phyloP scores from a whole-genome alignment of 1,139 yeast species.

The Suhomyces terraborum region DNA sequence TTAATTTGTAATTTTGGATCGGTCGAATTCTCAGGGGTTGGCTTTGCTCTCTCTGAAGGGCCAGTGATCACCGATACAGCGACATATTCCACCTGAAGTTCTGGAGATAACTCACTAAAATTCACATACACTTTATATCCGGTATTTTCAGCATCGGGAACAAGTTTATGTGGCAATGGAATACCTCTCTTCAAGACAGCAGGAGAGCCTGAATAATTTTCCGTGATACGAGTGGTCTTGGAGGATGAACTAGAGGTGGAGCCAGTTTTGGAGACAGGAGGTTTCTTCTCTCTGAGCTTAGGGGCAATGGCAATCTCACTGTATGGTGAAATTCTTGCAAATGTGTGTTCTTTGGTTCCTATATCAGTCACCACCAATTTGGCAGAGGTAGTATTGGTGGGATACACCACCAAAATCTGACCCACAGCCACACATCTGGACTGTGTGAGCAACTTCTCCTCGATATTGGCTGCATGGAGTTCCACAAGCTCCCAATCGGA shows the following conservation, averaged over 20 bases:
- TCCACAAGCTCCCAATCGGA: constrained; percentile 94
- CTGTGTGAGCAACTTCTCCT: constrained; percentile 73
- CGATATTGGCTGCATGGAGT: constrained; percentile 75
- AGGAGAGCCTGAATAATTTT: constrained; percentile 35
- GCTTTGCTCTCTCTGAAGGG: constrained; percentile 38
- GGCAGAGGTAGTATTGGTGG: constrained; percentile 67
- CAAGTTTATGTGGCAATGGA: constrained; percentile 53
- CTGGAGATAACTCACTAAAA: constrained; percentile 33
- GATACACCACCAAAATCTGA: constrained; percentile 69
- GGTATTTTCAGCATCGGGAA: constrained; percentile 16
- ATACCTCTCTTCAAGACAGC: constrained; percentile 55
- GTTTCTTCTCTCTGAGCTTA: constrained; percentile 49
- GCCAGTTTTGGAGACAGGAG: constrained; percentile 18
- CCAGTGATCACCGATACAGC: constrained; percentile 61
- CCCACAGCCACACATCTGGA: constrained; percentile 69
- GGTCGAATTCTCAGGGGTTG: constrained; percentile 18
- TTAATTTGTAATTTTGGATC: constrained; percentile 18
- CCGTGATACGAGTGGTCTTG: constrained; percentile 21
- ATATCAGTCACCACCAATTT: constrained; percentile 63
- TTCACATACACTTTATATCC: constrained; percentile 48
- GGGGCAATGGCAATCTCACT: constrained; percentile 88
- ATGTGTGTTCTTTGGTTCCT: constrained; percentile 47
- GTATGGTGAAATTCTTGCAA: constrained; percentile 66
- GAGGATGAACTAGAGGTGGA: constrained; percentile 24
- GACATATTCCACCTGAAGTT: constrained; percentile 49